Percentiles rank a stretch among this genome's conserved stretches.
Conservation (phyloP, 202 grass and related monocot genomes). For the Tripidium arundinaceum region DNA sequence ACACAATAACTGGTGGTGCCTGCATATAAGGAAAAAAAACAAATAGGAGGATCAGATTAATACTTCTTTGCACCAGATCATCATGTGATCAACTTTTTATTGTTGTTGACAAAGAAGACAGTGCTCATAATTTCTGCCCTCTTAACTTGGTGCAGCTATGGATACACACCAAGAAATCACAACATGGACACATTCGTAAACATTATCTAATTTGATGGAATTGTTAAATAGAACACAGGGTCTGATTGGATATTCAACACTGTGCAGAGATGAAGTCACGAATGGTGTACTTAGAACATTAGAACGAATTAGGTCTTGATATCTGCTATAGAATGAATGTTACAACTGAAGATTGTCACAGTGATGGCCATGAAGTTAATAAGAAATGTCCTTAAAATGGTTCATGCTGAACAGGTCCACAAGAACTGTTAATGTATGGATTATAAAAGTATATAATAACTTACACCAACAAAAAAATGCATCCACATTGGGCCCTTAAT, state of each 20-base stretch:
- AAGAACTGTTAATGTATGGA: background rate
- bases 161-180: background rate
- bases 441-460: slow-evolving; percentile 31
- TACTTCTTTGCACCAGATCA: background rate
- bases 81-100: background rate
- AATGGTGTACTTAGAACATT: background rate
- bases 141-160: slow-evolving; percentile 1
- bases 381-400: slow-evolving; percentile 11
- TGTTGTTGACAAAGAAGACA: background rate
- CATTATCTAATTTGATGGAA: background rate
- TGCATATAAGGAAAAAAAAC: slow-evolving; percentile 15
- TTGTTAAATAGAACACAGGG: background rate
- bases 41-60: background rate
- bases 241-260: background rate
- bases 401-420: background rate
- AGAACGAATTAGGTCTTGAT: background rate
- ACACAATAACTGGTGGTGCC: slow-evolving; percentile 86
- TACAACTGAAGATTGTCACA: background rate
- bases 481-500: slow-evolving; percentile 94
- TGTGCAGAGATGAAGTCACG: background rate
- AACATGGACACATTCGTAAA: background rate
- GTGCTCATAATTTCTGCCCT: background rate
- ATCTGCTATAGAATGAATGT: background rate
- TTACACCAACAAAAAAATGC: slow-evolving; percentile 96
- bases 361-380: background rate